Base-by-base conservation (phyloP, 805 yeast genomes). In the Ascoidea tarda region DNA sequence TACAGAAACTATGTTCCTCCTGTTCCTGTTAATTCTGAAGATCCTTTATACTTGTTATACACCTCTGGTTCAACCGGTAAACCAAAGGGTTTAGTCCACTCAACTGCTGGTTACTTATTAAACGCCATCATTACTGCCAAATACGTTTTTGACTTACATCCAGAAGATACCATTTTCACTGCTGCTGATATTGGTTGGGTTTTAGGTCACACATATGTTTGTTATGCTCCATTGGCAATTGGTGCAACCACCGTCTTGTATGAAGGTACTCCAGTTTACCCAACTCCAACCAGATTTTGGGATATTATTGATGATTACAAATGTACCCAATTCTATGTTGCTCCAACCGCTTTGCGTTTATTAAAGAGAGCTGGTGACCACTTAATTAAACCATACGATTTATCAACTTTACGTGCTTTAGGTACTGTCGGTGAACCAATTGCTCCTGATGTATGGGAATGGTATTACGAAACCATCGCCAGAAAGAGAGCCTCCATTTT, bases 101-200 rank as follows among this genome's bases (percentile, higher is more conserved):
- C 84, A 48, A 85, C 93, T 54, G 93, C 83, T 47, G 95, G 95
- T 53, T 86, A 80, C 65, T 69, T 86, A 56, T 71, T 86, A 54
- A 84, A 86, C 55, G 89, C 93, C 16, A 72, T 82, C 53, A 59
- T 85, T 63, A 79, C 91, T 49, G 81, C 88, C 61, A 81, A 81
- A 62, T 86, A 86, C 62, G 77, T 79, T 48, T 86, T 86, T 66
- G 95, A 86, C 66, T 73, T 84, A 46, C 89, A 85, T 61, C 75
- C 77, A 47, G 81, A 82, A 54, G 95, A 86, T 64, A 72, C 79
- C 12, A 73, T 86, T 53, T 86, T 86, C 74, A 85, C 93, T 16
- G 93, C 95, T 33, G 95, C 93, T 64, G 95, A 86, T 69, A 84
- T 86, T 52, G 95, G 95, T 62, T 86, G 95, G 95, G 84, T 86